Base-by-base conservation (phyloP, 108 stramenopile species). In the Thalassiosira profunda region DNA sequence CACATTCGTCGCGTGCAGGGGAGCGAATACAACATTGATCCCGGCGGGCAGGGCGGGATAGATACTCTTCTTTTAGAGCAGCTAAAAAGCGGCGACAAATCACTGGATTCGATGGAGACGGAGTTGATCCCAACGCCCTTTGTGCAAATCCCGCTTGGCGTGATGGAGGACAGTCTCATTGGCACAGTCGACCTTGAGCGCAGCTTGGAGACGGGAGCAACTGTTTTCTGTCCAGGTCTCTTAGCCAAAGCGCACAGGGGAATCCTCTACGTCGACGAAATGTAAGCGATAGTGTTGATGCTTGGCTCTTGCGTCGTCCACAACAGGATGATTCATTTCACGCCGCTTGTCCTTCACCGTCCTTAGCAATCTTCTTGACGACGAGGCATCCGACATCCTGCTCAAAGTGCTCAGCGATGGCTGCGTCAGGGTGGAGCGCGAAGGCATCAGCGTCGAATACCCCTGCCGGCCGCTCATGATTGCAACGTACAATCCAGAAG, bases 401-500 rank as follows among this genome's bases (percentile, higher is more conserved):
- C 79, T 98, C 26, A 85, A 87, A 53, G 87, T 97, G 43, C 82
- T 97, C 23, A 86, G 84, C 4, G 95, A 96, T 44, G 98, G 98
- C 63, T 88, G 79, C 67, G 96, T 97, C 23, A 86, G 80, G 57
- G 97, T 98, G 25, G 95, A 98, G 75, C 92, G 98, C 33, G 98
- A 98, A 78, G 98, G 98, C 29, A 76, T 98, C 17, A 91, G 88
- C 4, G 75, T 98, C 24, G 67, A 85, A 12, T 97, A 97, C 63
- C 97, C 97, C 8, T 97, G 96, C 83, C 66, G 67, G 26, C 96
- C 96, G 9, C 84, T 98, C 30, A 61, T 98, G 21, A 96, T 98
- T 58, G 97, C 96, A 4, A 97, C 97, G 1, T 96, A 95, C 84
- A 98, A 98, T 71, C 98, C 98, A 7, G 98, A 98, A 52, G 98